These are phyloP conservation scores for Lasiodiplodia gonubiensis DNA, from an alignment of 2,329 filamentous ascomycete species.

Conservation along the genomic window DNA sequence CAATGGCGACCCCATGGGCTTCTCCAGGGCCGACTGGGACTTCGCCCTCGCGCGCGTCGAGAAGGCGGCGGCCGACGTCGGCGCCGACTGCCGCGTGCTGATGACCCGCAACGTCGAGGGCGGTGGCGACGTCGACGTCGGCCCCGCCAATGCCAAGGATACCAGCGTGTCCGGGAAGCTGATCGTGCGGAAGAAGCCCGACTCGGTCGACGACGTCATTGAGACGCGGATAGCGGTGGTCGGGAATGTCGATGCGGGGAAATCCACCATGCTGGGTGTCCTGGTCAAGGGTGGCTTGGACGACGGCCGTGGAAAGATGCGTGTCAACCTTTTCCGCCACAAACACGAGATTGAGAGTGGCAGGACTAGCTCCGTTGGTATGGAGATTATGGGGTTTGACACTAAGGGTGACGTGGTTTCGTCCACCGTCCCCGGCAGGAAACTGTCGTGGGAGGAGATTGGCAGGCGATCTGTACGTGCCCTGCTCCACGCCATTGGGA, in stretches of 20 bases:
- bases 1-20: conserved; percentile 81
- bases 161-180: conserved; percentile 83
- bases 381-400: conserved; percentile 99
- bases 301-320: conserved; percentile 89
- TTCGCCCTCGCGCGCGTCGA: conserved; percentile 69
- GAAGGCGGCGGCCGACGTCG: conserved; percentile 66
- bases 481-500: background rate
- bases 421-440: conserved; percentile 81
- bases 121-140: conserved; percentile 71
- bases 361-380: conserved; percentile 92
- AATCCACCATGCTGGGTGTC: conserved; percentile 94
- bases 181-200: conserved; percentile 76
- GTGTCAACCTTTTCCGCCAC: conserved; percentile 94
- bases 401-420: conserved; percentile 81
- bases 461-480: conserved; percentile 75
- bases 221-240: conserved; percentile 97
- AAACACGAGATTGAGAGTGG: conserved; percentile 98
- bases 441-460: conserved; percentile 96
- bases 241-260: conserved; percentile 96
- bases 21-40: conserved; percentile 78
- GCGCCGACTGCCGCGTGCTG: conserved; percentile 79
- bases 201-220: conserved; percentile 82
- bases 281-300: conserved; percentile 94
- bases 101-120: conserved; percentile 91
- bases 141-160: conserved; percentile 68